These are phyloP conservation scores for Debaryomyces subglobosus DNA, from an alignment of 1,139 yeast genomes.

Conservation along the genomic window DNA sequence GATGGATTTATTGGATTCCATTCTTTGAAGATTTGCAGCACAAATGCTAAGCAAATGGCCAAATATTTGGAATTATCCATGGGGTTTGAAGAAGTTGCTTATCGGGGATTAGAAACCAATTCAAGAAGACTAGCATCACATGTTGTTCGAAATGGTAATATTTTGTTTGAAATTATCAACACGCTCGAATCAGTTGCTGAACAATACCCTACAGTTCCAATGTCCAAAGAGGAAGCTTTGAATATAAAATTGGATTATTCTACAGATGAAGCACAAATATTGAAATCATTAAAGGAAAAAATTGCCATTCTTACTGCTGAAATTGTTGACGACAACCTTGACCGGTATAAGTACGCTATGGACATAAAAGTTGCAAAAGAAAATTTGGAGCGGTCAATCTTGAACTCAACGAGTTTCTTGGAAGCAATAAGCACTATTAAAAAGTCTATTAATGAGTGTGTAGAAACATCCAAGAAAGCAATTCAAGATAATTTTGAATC, in stretches of 20 bases:
- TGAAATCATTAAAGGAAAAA: conserved; percentile 19
- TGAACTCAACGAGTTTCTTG: conserved; percentile 18
- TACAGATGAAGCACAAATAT: conserved; percentile 10
- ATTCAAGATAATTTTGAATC: conserved; percentile 30
- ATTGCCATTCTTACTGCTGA: conserved; percentile 23
- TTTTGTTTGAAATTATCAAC: conserved; percentile 51
- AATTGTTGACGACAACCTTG: conserved; percentile 20
- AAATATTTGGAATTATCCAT: conserved; percentile 52
- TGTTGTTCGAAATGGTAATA: conserved; percentile 62
- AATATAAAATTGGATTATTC: conserved; percentile 8
- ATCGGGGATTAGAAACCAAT: conserved; percentile 69
- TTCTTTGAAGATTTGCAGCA: conserved; percentile 35
- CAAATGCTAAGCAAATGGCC: conserved; percentile 71
- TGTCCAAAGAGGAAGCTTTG: conserved; percentile 17
- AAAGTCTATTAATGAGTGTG: conserved; percentile 17
- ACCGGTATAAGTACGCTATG: conserved; percentile 13
- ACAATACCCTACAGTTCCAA: conserved; percentile 18
- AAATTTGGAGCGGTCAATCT: conserved; percentile 18
- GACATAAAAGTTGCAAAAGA: conserved; percentile 10
- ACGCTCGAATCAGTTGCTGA: conserved; percentile 27
- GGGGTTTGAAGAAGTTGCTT: conserved; percentile 69
- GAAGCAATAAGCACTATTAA: conserved; percentile 16
- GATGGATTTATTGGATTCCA: conserved; percentile 41
- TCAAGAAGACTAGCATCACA: conserved; percentile 58
- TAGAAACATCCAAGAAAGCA: conserved; percentile 23